Evolutionary conservation across 176 grass and related monocot genomes (phyloP), one percentile per base, ranked within the genome.

Genomic region (Luzula sylvatica): DNA sequence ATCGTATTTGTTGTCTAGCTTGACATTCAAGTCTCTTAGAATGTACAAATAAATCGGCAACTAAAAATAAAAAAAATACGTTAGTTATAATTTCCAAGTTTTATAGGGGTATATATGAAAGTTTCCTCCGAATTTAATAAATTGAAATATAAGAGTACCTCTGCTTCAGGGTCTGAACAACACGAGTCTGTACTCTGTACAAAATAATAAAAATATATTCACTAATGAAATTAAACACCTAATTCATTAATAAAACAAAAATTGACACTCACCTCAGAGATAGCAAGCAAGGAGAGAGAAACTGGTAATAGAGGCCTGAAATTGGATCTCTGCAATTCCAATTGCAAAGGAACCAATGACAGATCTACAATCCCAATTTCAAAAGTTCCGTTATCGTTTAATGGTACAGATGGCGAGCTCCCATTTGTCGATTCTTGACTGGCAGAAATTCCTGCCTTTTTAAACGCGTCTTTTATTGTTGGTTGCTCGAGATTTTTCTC

Each of bases 311-410:
- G 83, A 78, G 79, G 69, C 78, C 88, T 95, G 76, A 87, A 78
- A 78, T 88, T 88, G 46, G 66, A 88, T 71, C 70, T 68, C 72
- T 95, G 83, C 62, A 66, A 78, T 81, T 95, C 80, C 62, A 95
- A 58, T 32, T 61, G 63, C 67, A 55, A 11, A n/a, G 83, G 76
- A 46, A 65, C 53, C 65, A 75, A 71, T 35, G 75, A 72, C 67
- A 95, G 51, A 75, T 88, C 88, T 61, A 84, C 44, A 75, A 56
- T 23, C 32, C 76, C 83, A 78, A 88, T 53, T 67, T 84, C 66
- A 52, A 71, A 52, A 71, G 38, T 46, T 41, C 83, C 79, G 26
- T 58, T 58, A 72, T 83, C 76, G 20, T 7, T 69, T 59, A 66
- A 43, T 23, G 53, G 58, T 74, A 67, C 45, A 67, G 56, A 58